These are phyloP conservation scores for Thymus mandschuricus DNA, from an alignment of 257 asterid genomes.

Conservation along the genomic window DNA sequence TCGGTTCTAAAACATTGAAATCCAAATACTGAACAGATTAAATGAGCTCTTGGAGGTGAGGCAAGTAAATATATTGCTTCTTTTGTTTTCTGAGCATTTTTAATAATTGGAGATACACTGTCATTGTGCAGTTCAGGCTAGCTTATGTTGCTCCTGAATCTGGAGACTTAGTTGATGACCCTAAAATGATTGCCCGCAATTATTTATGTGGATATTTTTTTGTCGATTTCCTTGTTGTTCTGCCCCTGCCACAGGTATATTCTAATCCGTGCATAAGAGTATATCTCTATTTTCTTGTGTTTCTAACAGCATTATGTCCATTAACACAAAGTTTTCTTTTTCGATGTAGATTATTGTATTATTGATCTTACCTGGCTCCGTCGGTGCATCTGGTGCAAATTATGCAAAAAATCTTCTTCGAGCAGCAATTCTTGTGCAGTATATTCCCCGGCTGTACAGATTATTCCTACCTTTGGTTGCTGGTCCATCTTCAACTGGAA, in stretches of 20 bases:
- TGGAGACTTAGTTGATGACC: constrained; percentile 75
- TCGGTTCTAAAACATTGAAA: neutral
- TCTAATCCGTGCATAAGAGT: neutral
- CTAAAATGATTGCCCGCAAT: constrained; percentile 63
- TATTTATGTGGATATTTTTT: constrained; percentile 62
- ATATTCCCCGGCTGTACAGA: constrained; percentile 72
- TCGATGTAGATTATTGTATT: constrained; percentile 67
- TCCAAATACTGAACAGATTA: neutral
- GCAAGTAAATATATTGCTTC: neutral
- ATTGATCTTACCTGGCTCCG: constrained; percentile 53
- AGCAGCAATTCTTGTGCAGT: constrained; percentile 70
- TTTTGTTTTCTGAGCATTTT: neutral
- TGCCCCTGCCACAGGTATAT: constrained; percentile 80
- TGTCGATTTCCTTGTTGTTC: constrained; percentile 59
- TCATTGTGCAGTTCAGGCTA: constrained; percentile 77
- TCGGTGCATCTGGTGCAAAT: constrained; percentile 58
- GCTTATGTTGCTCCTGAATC: constrained; percentile 88
- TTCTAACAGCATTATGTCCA: neutral
- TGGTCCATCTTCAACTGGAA: constrained; percentile 76
- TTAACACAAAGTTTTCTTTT: neutral
- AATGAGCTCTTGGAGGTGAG: too few relatives aligned
- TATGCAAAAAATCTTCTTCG: constrained; percentile 70
- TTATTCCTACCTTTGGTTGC: constrained; percentile 73
- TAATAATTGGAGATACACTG: constrained; percentile 18
- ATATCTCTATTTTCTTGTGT: neutral